Evolutionary conservation across 2,329 filamentous ascomycete genomes (phyloP), one percentile per base, ranked within the genome.

Genomic region (Trichoderma koningii): DNA sequence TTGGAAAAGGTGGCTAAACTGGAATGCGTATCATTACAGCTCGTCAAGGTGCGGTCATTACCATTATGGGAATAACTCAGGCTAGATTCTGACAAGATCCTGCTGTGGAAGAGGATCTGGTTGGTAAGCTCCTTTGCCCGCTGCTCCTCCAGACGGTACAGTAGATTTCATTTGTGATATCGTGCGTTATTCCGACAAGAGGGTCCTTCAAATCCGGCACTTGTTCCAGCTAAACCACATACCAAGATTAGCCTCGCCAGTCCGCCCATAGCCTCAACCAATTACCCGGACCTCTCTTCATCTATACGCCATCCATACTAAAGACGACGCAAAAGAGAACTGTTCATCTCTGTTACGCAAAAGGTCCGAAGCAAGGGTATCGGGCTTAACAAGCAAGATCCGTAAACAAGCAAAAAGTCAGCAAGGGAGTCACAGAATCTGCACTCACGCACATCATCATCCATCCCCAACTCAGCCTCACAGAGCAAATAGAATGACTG

Each of bases 101-200:
- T 9, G 30, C 30, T 30, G 30, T 9, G 3, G 28, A 9, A 30
- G 7, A 9, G 7, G 30, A 30, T 30, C 14, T 56, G 55, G 55
- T 45, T 56, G 55, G 55, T 56, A 56, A 56, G 55, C 55, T 12
- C 12, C 41, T 14, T 30, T 45, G 55, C 55, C 52, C 34, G 23
- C 42, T 28, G 9, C 7, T 15, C 23, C 7, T 28, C 28, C 28
- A 28, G 28, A 23, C 3, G 21, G 28, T 28, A 28, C 7, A 28
- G 23, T 10, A 19, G 44, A 19, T 10, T 21, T 44, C 28, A 44
- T 28, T 56, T 23, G 42, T 30, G 7, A 30, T 30, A 7, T 9
- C 7, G 30, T 30, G 30, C 30, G 9, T 30, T 30, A 30, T 30
- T 30, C 30, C 30, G 30, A 30, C 2, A 7, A 9, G 7, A 9